Base-by-base conservation (phyloP, 192 early-diverging fungal species). In the Mortierella antarctica region DNA sequence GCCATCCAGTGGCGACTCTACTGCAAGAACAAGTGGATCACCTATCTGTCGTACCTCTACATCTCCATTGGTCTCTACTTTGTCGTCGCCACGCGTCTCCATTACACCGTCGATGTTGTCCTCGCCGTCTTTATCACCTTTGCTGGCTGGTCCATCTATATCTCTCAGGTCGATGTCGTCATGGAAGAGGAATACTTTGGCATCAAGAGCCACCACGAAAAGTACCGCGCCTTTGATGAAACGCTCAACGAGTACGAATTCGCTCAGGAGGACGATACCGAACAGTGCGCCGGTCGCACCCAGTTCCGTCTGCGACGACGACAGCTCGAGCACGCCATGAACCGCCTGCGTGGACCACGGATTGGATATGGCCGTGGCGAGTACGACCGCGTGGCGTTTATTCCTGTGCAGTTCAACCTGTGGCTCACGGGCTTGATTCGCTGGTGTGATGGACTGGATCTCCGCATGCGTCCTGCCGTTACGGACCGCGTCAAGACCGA, bases 101-200 rank as follows among this genome's bases (percentile, higher is more conserved):
- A 84, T 62, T 84, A 84, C 42, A 84, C 83, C 3, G 83, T 84
- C 18, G 83, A 84, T 71, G 83, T 84, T 1, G 53, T 84, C 60
- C 65, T 84, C 14, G 83, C 83, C 18, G 49, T 84, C 53, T 73
- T 92, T 48, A 74, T 92, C 70, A 89, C 89, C 12, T 88, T 83
- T 51, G 79, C 83, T 9, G 65, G 77, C 44, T 87, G 88, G 80
- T 85, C 87, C 62, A 15, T 86, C 6, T 92, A 92, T 65, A 90
- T 88, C 59, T 65, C 67, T 45, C 75, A 81, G 64, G 62, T 84
- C 20, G 83, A 84, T 17, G 60, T 81, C 12, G 77, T 74, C 14
- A 81, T 84, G 69, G 77, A 84, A 15, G 64, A 76, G 52, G 75
- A 84, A 48, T 84, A 81, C 53, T 72, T 84, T 56, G 77, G 77